phyloP scores from a whole-genome alignment of 345 rosid species.

The Pistacia vera region DNA sequence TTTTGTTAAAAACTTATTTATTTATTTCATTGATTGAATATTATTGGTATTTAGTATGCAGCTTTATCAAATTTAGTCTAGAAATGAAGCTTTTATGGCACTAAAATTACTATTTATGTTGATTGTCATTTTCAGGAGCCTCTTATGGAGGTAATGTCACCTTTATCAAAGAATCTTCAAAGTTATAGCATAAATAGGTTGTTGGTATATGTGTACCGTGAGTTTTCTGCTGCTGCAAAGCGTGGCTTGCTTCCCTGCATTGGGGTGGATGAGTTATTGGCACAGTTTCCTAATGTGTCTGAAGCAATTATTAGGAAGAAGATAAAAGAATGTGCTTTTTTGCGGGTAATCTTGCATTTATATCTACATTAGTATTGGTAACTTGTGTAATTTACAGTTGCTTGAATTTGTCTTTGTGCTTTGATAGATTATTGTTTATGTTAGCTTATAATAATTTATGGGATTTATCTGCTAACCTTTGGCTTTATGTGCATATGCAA shows the following conservation, averaged over 20 bases:
- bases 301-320: slow-evolving; percentile 70
- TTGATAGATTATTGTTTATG: neutral
- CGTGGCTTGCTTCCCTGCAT: slow-evolving; percentile 59
- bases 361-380: neutral
- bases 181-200: slow-evolving; percentile 69
- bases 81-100: neutral
- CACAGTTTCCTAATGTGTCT: slow-evolving; percentile 67
- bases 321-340: slow-evolving; percentile 68
- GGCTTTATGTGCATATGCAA: slow-evolving; percentile 30
- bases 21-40: neutral
- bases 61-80: neutral
- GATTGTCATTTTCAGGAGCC: slow-evolving; percentile 70
- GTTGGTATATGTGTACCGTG: slow-evolving; percentile 79
- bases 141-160: slow-evolving; percentile 90
- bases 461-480: slow-evolving; percentile 21
- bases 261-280: slow-evolving; percentile 67
- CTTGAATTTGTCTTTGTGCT: slow-evolving; percentile 14
- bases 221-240: slow-evolving; percentile 65
- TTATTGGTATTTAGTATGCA: neutral
- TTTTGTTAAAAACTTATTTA: too few relatives aligned
- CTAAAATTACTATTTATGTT: neutral
- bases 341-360: slow-evolving; percentile 51
- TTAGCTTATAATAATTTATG: neutral
- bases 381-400: neutral
- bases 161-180: slow-evolving; percentile 81